Base-by-base conservation (phyloP, 1,139 yeast genomes). In the Zygosaccharomyces pseudobailii region DNA sequence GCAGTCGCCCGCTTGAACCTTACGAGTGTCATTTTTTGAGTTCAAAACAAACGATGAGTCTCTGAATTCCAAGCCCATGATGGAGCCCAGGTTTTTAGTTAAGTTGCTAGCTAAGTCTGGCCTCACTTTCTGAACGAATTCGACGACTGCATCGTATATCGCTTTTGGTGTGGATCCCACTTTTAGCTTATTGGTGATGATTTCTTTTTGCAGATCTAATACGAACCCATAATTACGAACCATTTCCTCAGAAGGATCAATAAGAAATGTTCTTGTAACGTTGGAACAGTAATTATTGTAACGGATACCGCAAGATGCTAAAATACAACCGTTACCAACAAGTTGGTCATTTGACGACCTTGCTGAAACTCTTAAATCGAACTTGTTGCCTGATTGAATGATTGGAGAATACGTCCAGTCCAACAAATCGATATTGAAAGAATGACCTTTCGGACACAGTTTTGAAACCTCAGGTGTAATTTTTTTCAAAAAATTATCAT, bases 371-470 rank as follows among this genome's bases (percentile, higher is more conserved):
- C 78, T 84, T 62, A 90, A 73, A 65, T 89, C 96, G 63, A 82
- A 90, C 46, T 82, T 81, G 38, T 88, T 89, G 45, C 95, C 95
- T 58, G 95, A 84, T 69, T 90, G 96, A 50, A 92, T 77, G 48
- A 88, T 86, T 27, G 98, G 97, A 41, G 89, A 81, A 67, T 88
- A 89, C 58, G 96, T 87, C 97, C 97, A 92, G 67, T 92, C 97
- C 32, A 92, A 71, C 54, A 82, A 80, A 52, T 80, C 82, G 3
- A 85, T 74, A 60, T 88, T 96, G 57, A 88, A 85, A 47, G 80
- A 81, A 42, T 71, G 71, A 36, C 70, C 74, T 28, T 78, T 63
- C 49, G 76, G 78, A 41, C 64, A 60, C 28, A 63, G 39, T 5
- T 51, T 40, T 10, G 59, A 49, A 55, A 82, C 75, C 53, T 85